Evolutionary conservation across 2,329 filamentous ascomycete genomes (phyloP), one percentile per base, ranked within the genome.

Genomic region (Arthrobotrys entomopaga): DNA sequence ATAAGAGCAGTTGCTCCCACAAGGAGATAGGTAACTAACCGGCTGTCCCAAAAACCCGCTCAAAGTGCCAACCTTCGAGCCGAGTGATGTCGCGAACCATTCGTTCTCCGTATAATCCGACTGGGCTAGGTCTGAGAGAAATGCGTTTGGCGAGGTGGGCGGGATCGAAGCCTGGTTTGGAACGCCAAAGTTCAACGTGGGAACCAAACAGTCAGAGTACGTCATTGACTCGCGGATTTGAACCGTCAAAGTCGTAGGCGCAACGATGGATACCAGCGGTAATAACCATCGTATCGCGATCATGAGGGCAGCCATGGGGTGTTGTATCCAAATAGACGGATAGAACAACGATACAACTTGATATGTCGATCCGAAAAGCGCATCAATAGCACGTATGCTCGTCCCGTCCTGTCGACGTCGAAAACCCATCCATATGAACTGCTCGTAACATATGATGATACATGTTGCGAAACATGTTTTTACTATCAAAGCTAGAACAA

Each of bases 1-100:
- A 22, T 75, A 75, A 16, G 71, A 70, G 43, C 71, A 75, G 40
- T 75, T 75, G 38, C n/a, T 60, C 7, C 65, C 71, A 22, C 71
- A 75, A 15, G 71, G 71, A 13, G 64, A 70, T 1, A 8, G 0
- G 20, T 50, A 75, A 20, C 43, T 57, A 4, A 75, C 65, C 1
- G 71, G 71, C 29, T 70, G 46, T 7, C 71, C 71, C 4, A 65
- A 50, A 19, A 59, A 57, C 0, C 63, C 71, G 1, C 65, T 75
- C 5, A 75, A 48, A 13, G 65, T 61, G 1, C 43, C 71, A 26
- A 75, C 48, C 15, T 69, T 75, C 6, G 61, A 50, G 11, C 65
- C 71, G 3, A 65, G 40, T 4, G 71, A 46, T 8, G 64, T 50
- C 0, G 71, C 29, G 46, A 40, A 59, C 61, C 61, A 67, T 8